Evolutionary conservation across 2,329 filamentous ascomycete genomes (phyloP), one percentile per base, ranked within the genome.

Genomic region (Talaromyces sp.): DNA sequence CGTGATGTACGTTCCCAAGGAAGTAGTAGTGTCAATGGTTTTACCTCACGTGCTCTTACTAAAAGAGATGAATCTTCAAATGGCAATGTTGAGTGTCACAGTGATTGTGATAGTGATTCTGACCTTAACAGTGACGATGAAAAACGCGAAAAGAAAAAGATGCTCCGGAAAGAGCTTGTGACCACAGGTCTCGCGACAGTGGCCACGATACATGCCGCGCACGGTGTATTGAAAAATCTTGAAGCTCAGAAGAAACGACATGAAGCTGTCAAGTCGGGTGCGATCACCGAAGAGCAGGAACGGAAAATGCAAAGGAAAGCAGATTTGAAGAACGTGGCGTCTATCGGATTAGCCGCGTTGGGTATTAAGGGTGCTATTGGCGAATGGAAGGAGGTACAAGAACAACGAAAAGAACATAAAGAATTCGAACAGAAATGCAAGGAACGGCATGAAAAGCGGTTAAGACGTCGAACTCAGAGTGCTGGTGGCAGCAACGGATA

Each of bases 151-250:
- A 77, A 80, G 56, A 87, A 85, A 73, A 86, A 87, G 68, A 79
- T 86, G 76, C 80, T 80, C 76, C 81, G 83, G 71, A 86, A 87
- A 73, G 83, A 87, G 77, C 71, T 87, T 66, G 69, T 88, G 62
- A 87, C 84, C 63, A 82, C 84, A 56, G 84, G 85, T 62, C 75
- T 88, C 59, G 85, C 86, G 56, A 85, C 84, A 58, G 81, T 88
- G 60, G 86, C 86, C 37, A 88, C 85, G 28, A 86, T 88, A 62
- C 85, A 88, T 72, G 85, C 85, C 22, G 85, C 83, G 13, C 84
- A 88, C 69, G 81, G 79, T 61, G 77, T 88, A 56, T 85, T 86
- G 71, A 78, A 80, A 62, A 83, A 81, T 65, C 80, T 87, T 75
- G 82, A 85, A 64, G 84, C 84, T 60, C 81, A 84, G 58, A 81